Percentiles rank a stretch among this genome's conserved stretches.
These are phyloP conservation scores for Brassica napus DNA, from an alignment of 345 rosid genomes.

Conservation along the genomic window Da-Ae NC_063452.1:31597001-31597500, in stretches of 20 bases:
- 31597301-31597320: conserved; percentile 96
- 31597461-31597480: conserved; percentile 59
- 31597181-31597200: background rate
- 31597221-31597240: conserved; percentile 86
- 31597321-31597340: conserved; percentile 63
- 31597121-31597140: conserved; percentile 71
- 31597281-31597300: conserved; percentile 66
- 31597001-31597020: conserved; percentile 53
- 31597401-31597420: conserved; percentile 42
- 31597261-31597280: conserved; percentile 72
- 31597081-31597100: conserved; percentile 69
- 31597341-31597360: background rate
- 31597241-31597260: conserved; percentile 98
- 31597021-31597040: conserved; percentile 90
- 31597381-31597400: conserved; percentile 8
- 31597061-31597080: conserved; percentile 90
- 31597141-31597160: conserved; percentile 10
- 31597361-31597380: conserved; percentile 9
- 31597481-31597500: background rate
- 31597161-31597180: background rate
- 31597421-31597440: conserved; percentile 91
- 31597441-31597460: conserved; percentile 89
- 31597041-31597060: conserved; percentile 86
- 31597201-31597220: conserved; percentile 6
- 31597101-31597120: conserved; percentile 59